Evolutionary conservation across 2,329 filamentous ascomycete genomes (phyloP), one percentile per base, ranked within the genome.

Genomic region (Calonectria leucothoes): DNA sequence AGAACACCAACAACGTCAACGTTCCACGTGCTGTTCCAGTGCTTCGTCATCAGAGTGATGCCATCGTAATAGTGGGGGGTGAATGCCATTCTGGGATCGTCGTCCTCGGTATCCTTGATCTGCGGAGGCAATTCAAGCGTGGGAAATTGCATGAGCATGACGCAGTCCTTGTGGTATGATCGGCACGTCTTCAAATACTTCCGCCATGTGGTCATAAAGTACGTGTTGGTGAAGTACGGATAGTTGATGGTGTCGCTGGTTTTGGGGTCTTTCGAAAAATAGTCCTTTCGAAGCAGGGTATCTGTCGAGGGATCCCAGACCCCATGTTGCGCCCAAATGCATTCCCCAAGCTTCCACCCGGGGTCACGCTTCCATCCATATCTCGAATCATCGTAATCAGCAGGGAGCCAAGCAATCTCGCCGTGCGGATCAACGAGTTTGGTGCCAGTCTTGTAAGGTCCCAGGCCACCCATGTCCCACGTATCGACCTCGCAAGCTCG

Each of bases 11-110:
- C 92, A 6, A 99, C 95, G 82, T 99, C 97, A 10, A 99, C 94
- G 78, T 99, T 99, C 94, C 97, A 99, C 20, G 94, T 92, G 48
- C 96, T 94, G 82, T 98, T 99, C 97, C 97, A 99, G 84, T 98
- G 98, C 86, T 99, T 99, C 15, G 95, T 98, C 90, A 99, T 94
- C 5, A 99, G 88, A 0, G 97, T 99, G 70, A 99, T 94, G 14
- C 97, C 97, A 79, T 99, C 97, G 83, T 99, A 99, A 82, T 95
- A 99, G 84, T 99, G 97, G 2, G 96, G 95, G 12, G 97, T 93
- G 83, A 98, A 98, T 3, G 96, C 94, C 90, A 98, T 93, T 75
- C 93, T 94, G 4, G 92, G 92, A 78, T 99, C 96, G 79, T 98
- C 96, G 81, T 98, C 96, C 33, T 89, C 87, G 0, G 96, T 98